Base-by-base conservation (phyloP, 2,329 filamentous ascomycete genomes). In the Clonostachys rosea region DNA sequence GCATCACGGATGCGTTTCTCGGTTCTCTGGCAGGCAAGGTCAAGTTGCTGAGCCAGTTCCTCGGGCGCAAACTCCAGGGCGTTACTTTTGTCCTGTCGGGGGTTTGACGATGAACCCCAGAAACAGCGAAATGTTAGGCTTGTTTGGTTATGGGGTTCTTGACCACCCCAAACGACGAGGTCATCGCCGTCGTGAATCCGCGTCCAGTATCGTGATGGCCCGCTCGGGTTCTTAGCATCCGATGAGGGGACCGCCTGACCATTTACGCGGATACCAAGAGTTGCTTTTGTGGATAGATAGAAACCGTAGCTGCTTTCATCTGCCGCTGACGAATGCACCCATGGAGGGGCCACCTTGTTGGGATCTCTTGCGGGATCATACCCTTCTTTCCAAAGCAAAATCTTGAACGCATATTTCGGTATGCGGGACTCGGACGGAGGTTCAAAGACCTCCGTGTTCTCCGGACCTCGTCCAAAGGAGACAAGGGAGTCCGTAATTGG, bases 261-360 rank as follows among this genome's bases (percentile, higher is more conserved):
- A 57, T 96, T 96, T 59, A 97, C 75, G 54, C 73, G 77, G 51
- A 96, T 89, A 17, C 89, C 89, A 30, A 75, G 73, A 7, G 83
- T 86, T 5, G 89, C 86, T 56, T 91, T 90, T 5, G 90, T 95
- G 2, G 86, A 86, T 44, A 96, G 83, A 60, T 82, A 85, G 51
- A 91, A 86, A 5, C 81, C 76, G 56, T 84, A 84, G 3, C 84
- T 71, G 12, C 80, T 76, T 3, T 75, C 65, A 48, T 74, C 64
- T 5, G 54, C 53, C 20, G 34, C 34, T 14, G 65, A 56, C 43
- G 70, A 54, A 13, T 55, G 51, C 24, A 58, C 50, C 69, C 71
- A 66, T 47, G 66, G 70, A 74, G 83, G 48, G 77, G 74, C 59
- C 42, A 44, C 52, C 78, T 80, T 45, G 77, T 77, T 35, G 71